Evolutionary conservation across 495 filamentous ascomycete genomes (phyloP).

Genomic region (Lasiosphaeria miniovina): DNA sequence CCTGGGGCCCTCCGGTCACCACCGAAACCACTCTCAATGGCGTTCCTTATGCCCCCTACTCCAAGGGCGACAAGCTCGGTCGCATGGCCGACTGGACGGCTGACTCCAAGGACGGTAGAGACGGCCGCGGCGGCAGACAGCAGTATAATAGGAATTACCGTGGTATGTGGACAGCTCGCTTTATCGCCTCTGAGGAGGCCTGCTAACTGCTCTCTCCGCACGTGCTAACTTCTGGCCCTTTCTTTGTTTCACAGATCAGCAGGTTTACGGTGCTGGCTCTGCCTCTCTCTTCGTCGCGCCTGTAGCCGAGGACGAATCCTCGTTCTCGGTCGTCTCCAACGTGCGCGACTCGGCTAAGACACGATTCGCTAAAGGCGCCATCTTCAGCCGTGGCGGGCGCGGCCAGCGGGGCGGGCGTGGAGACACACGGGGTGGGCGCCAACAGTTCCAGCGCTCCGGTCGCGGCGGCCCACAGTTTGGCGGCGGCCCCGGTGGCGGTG

Average conservation of each 20-base stretch:
- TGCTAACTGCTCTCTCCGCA: background rate
- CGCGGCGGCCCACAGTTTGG: conserved; percentile 42
- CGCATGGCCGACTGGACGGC: conserved; percentile 98
- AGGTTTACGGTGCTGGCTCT: conserved; percentile 90
- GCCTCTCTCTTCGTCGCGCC: conserved; percentile 85
- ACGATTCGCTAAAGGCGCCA: conserved; percentile 83
- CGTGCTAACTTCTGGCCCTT: background rate
- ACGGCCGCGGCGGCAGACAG: conserved; percentile 73
- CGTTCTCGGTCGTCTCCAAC: conserved; percentile 98
- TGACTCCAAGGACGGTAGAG: conserved; percentile 81
- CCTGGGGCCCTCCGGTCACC: conserved; percentile 84
- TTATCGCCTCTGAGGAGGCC: background rate
- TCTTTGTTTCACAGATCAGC: conserved; percentile 64
- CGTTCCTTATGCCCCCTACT: conserved; percentile 95
- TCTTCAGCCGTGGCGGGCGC: conserved; percentile 75
- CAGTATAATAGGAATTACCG: conserved; percentile 90
- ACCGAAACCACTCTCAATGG: conserved; percentile 84
- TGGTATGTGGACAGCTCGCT: conserved; percentile 54
- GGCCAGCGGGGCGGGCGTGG: conserved; percentile 71
- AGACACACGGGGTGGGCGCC: conserved; percentile 66
- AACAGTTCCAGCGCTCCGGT: conserved; percentile 45
- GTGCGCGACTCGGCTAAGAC: conserved; percentile 77
- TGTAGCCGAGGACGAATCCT: conserved; percentile 89
- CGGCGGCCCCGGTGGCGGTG: conserved; percentile 36
- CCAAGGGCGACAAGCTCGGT: conserved; percentile 96